Evolutionary conservation across 1,139 yeast genomes (phyloP).

Genomic region (Geotrichum carabidarum): DNA sequence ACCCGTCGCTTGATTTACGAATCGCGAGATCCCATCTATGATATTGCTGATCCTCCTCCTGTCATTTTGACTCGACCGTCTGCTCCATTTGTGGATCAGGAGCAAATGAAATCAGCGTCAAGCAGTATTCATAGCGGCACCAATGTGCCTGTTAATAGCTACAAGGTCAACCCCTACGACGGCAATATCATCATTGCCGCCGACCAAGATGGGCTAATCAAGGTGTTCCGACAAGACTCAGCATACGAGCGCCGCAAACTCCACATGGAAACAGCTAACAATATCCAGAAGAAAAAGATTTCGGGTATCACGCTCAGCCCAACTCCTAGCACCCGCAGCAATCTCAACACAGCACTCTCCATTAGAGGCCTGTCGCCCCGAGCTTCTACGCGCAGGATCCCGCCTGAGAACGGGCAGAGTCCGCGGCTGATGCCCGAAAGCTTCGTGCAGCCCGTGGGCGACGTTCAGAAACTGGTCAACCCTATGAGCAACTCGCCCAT

Average conservation of each 20-base stretch:
- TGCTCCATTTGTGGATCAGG: not conserved
- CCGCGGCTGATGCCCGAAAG: not conserved
- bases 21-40: conserved; percentile 76
- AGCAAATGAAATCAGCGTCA: not conserved
- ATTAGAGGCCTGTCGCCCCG: not conserved
- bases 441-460: not conserved
- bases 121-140: not conserved
- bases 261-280: conserved; percentile 9
- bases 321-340: not conserved
- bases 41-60: conserved; percentile 41
- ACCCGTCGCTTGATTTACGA: conserved; percentile 61
- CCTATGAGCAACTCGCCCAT: not conserved
- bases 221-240: conserved; percentile 76
- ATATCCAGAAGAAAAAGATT: conserved; percentile 1
- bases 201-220: conserved; percentile 65
- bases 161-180: conserved; percentile 23
- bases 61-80: conserved; percentile 3
- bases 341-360: not conserved
- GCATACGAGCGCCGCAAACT: conserved; percentile 40
- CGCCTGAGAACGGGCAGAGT: not conserved
- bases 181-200: conserved; percentile 63
- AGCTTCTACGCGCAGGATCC: not conserved
- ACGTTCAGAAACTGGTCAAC: not conserved
- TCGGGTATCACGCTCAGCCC: not conserved
- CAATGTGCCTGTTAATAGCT: not conserved